Conservation (phyloP, 2,329 filamentous ascomycete species). For the Alternaria ventricosa region DNA sequence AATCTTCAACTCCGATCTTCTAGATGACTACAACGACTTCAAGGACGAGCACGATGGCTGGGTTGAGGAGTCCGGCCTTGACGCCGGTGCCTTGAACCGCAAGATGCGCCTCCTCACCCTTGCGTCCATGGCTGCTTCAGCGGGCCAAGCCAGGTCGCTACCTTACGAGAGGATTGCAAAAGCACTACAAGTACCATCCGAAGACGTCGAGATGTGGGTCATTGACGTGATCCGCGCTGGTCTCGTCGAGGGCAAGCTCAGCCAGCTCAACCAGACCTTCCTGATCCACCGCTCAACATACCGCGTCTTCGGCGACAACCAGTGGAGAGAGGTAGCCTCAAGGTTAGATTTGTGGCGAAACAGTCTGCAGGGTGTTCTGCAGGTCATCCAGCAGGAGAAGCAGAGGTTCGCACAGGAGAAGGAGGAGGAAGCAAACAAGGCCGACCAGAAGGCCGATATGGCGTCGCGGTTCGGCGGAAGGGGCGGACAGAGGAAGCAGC, state of each 20-base stretch:
- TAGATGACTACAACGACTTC: constrained; percentile 96
- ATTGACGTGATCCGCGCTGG: constrained; percentile 97
- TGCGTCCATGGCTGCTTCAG: constrained; percentile 83
- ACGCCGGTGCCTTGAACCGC: constrained; percentile 78
- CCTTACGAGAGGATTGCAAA: constrained; percentile 85
- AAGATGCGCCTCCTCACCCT: constrained; percentile 98
- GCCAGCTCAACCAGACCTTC: constrained; percentile 90
- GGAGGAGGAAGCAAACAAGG: constrained; percentile 77
- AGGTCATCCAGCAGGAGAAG: constrained; percentile 81
- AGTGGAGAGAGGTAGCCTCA: constrained; percentile 94
- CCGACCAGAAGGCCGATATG: constrained; percentile 68
- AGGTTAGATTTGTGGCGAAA: constrained; percentile 90
- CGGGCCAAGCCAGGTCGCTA: constrained; percentile 78
- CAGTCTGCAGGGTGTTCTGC: constrained; percentile 78
- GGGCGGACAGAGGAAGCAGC: constrained; percentile 34
- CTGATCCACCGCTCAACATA: constrained; percentile 95
- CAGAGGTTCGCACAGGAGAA: constrained; percentile 76
- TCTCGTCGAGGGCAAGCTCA: constrained; percentile 94
- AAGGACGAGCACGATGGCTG: constrained; percentile 88
- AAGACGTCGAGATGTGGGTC: constrained; percentile 97
- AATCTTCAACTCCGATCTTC: constrained; percentile 90
- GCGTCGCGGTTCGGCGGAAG: constrained; percentile 34
- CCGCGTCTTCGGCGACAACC: constrained; percentile 95
- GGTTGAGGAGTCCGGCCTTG: constrained; percentile 75
- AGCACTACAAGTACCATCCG: constrained; percentile 79